Base-by-base conservation (phyloP, 192 early-diverging fungal species). In the Physocladia obscura region DNA sequence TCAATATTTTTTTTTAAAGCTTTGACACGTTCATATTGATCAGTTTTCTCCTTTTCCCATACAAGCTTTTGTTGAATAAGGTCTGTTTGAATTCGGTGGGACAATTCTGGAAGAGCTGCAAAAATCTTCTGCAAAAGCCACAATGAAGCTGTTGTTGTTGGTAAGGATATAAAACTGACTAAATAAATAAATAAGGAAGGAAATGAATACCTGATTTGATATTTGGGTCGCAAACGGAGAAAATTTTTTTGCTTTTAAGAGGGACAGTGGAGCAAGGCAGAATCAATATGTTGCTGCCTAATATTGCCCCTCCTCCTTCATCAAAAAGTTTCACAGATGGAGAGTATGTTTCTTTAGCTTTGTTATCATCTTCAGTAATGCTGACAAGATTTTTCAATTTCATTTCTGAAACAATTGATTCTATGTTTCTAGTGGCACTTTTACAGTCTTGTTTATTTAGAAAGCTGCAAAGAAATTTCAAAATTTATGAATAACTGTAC, bases 391-490 rank as follows among this genome's bases (percentile, higher is more conserved):
- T 31, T 8, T n/a, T 11, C 31, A 64, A 50, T 2, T 51, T 51
- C 11, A 64, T 19, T 15, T 38, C 6, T 19, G 22, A 11, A n/a
- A 64, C 44, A 5, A 64, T 8, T 4, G 17, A 21, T 4, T 56
- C 35, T 26, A 57, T 68, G 22, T 40, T 27, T 17, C 11, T 24
- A 4, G n/a, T 15, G 5, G 65, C 4, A 8, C 27, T 4, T 13
- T 22, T 6, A 27, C 40, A 39, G 31, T 54, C 30, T 38, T 56
- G 65, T 37, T 68, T 68, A 38, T 68, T 68, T n/a, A 32, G 51
- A 29, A 68, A 52, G 44, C 65, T 68, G 31, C 8, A 5, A 27
- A 39, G 11, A 15, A 35, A 15, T 5, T 22, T 57, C 5, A 51
- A 15, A n/a, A 19, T n/a, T 51, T 4, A 62, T n/a, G 19, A 47